These are phyloP conservation scores for Apiotrichum akiyoshidainum DNA, from an alignment of 1,284 basidiomycete species.

Conservation along the genomic window DNA sequence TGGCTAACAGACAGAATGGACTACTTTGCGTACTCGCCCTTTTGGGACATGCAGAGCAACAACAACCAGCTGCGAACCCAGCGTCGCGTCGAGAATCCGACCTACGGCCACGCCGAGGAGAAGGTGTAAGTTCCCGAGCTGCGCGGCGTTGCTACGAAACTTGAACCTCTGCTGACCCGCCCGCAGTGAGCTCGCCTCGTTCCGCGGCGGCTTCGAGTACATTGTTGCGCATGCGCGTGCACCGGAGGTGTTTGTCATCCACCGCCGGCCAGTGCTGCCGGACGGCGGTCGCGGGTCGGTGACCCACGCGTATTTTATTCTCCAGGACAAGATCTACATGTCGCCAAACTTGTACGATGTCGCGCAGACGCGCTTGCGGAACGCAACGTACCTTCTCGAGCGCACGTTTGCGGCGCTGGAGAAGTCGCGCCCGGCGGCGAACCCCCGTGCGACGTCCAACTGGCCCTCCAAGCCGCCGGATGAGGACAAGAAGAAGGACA, in stretches of 20 bases:
- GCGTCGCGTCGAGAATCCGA: conserved; percentile 35
- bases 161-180: too few relatives aligned
- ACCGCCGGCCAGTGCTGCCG: conserved; percentile 32
- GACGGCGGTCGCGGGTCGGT: conserved; percentile 30
- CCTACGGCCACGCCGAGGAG: conserved; percentile 43
- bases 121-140: conserved; percentile 30
- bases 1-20: conserved; percentile 32
- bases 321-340: conserved; percentile 44
- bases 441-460: conserved; percentile 35
- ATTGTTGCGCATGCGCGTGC: conserved; percentile 41
- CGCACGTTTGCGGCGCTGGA: conserved; percentile 35
- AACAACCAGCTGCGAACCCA: conserved; percentile 43
- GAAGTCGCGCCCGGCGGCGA: conserved; percentile 35
- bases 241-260: conserved; percentile 43
- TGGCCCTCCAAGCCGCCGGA: conserved; percentile 35
- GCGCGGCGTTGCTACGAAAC: too few relatives aligned
- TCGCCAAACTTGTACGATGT: conserved; percentile 40
- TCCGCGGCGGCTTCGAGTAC: conserved; percentile 45
- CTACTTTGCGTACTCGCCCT: conserved; percentile 48
- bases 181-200: conserved; percentile 33
- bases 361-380: conserved; percentile 31
- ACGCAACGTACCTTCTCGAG: conserved; percentile 33
- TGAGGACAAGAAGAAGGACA: background rate
- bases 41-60: conserved; percentile 44
- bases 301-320: conserved; percentile 39